Conservation (phyloP, 2,329 filamentous ascomycete species). For the Fusarium sp. region DNA sequence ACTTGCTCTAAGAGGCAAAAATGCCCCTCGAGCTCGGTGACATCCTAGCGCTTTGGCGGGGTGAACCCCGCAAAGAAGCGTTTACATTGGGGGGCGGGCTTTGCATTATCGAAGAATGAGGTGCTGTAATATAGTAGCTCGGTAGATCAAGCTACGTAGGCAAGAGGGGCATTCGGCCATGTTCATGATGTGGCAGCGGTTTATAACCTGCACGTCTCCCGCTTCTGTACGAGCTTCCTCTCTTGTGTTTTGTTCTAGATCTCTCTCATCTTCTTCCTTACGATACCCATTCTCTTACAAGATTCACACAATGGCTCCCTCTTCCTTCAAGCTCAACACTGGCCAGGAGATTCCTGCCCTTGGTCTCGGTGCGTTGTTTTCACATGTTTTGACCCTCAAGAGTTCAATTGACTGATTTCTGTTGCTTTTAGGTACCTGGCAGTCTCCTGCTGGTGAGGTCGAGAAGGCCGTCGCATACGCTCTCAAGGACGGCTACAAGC, state of each 20-base stretch:
- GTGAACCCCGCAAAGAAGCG: slow-evolving; percentile 37
- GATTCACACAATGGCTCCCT: slow-evolving; percentile 57
- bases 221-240: background rate
- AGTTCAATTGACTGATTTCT: slow-evolving; percentile 8
- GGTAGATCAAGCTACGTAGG: slow-evolving; percentile 2
- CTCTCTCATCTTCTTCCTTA: slow-evolving; percentile 2
- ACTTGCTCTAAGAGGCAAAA: slow-evolving; percentile 11
- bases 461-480: slow-evolving; percentile 65
- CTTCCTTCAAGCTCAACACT: slow-evolving; percentile 70
- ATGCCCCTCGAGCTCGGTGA: background rate
- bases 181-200: slow-evolving; percentile 32
- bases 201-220: slow-evolving; percentile 31
- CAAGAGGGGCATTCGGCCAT: background rate
- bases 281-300: background rate
- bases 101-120: background rate
- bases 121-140: background rate
- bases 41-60: slow-evolving; percentile 27
- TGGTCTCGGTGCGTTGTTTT: slow-evolving; percentile 61
- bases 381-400: background rate
- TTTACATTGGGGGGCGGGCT: slow-evolving; percentile 21
- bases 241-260: slow-evolving; percentile 13
- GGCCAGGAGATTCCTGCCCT: slow-evolving; percentile 69
- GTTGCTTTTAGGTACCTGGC: slow-evolving; percentile 67
- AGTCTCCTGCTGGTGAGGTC: slow-evolving; percentile 66
- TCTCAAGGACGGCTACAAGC: slow-evolving; percentile 63